A percentile compares a stretch with the other conserved stretches of the same genome.
Evolutionary conservation across 768 basidiomycete species (phyloP).

Genomic region (Pleurotus cornucopiae): DNA sequence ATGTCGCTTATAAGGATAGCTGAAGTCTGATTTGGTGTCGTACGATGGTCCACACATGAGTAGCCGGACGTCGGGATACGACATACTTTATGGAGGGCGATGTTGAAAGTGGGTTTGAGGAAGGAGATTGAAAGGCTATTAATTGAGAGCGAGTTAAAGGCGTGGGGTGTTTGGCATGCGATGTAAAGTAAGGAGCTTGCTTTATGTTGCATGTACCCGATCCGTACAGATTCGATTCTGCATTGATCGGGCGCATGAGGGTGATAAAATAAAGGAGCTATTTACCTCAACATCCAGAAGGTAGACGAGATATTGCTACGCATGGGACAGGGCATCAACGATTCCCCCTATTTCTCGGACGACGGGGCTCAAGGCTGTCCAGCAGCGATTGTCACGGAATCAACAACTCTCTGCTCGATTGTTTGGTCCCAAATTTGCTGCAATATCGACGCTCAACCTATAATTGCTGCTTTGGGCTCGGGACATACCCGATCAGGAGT

Average conservation of each 20-base stretch:
- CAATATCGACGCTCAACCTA: background rate
- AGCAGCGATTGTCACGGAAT: background rate
- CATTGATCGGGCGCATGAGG: constrained; percentile 5
- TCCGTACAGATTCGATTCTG: constrained; percentile 6
- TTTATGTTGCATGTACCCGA: constrained; percentile 7
- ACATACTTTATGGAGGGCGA: constrained; percentile 1
- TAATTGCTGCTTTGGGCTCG: constrained; percentile 4
- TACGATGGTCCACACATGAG: background rate
- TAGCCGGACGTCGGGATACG: constrained; percentile 2
- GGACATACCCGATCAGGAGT: constrained; percentile 5
- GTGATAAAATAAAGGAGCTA: constrained; percentile 8
- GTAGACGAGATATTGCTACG: background rate
- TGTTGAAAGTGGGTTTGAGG: background rate
- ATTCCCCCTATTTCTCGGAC: background rate
- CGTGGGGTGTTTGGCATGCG: constrained; percentile 9
- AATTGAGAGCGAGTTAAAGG: constrained; percentile 6
- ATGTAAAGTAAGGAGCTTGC: constrained; percentile 6
- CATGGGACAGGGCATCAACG: background rate
- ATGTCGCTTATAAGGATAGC: background rate
- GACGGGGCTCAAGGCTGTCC: background rate
- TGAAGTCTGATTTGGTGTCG: background rate
- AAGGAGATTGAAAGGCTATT: constrained; percentile 3
- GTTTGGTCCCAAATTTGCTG: background rate
- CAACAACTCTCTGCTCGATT: background rate
- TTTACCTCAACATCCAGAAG: constrained; percentile 6